Conservation (phyloP, 768 basidiomycete genomes). For the Tylopilus sp. region DNA sequence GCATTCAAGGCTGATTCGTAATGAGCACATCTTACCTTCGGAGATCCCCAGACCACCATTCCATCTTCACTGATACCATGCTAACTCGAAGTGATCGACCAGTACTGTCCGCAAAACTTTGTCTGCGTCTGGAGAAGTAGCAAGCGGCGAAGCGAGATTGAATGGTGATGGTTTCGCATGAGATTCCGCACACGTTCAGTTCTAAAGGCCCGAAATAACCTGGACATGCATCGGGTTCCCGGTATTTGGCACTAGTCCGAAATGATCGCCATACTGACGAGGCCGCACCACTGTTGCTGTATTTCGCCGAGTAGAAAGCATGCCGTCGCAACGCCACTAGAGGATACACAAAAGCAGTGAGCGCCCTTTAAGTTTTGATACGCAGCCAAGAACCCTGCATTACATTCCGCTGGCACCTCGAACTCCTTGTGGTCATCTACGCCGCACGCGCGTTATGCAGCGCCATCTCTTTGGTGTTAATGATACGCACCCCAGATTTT, state of each 20-base stretch:
- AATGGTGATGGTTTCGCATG: not conserved
- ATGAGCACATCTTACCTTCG: slow-evolving; percentile 3
- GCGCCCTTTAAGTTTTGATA: slow-evolving; percentile 9
- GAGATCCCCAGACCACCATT: slow-evolving; percentile 7
- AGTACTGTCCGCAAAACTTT: not conserved
- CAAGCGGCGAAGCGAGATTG: not conserved
- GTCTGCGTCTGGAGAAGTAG: not conserved
- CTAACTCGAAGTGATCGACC: not conserved
- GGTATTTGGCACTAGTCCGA: not conserved
- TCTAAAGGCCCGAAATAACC: not conserved
- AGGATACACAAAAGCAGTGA: slow-evolving; percentile 13
- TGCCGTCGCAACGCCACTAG: slow-evolving; percentile 25
- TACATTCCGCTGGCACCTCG: slow-evolving; percentile 7
- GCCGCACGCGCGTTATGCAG: slow-evolving; percentile 9
- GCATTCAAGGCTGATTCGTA: slow-evolving; percentile 9
- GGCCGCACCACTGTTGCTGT: slow-evolving; percentile 21
- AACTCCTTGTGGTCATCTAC: slow-evolving; percentile 18
- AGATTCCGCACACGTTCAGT: not conserved
- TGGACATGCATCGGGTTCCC: not conserved
- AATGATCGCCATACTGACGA: slow-evolving; percentile 18
- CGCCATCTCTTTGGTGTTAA: slow-evolving; percentile 2
- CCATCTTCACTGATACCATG: not conserved
- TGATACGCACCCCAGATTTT: slow-evolving; percentile 9
- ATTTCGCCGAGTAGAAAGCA: slow-evolving; percentile 39
- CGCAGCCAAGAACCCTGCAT: slow-evolving; percentile 4